These are phyloP conservation scores for Teunomyces gatunensis DNA, from an alignment of 805 yeast species.

Conservation along the genomic window DNA sequence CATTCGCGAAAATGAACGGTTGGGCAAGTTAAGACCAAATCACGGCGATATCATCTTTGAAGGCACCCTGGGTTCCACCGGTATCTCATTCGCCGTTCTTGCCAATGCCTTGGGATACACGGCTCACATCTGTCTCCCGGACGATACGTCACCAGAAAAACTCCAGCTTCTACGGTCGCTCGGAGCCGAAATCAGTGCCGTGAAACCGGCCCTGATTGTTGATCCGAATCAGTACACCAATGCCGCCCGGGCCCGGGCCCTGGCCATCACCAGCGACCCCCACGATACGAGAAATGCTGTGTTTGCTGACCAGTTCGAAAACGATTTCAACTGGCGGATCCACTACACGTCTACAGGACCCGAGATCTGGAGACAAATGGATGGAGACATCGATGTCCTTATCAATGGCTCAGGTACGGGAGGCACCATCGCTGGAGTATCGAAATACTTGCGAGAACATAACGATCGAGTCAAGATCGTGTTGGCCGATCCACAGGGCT, in stretches of 20 bases:
- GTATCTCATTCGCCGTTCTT: constrained; percentile 89
- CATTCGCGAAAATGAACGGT: constrained; percentile 61
- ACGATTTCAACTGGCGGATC: constrained; percentile 82
- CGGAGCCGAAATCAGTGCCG: constrained; percentile 83
- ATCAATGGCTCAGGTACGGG: constrained; percentile 96
- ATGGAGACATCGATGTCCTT: constrained; percentile 65
- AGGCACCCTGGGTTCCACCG: constrained; percentile 97
- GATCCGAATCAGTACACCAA: constrained; percentile 93
- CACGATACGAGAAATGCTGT: constrained; percentile 53
- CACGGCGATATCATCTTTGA: constrained; percentile 78
- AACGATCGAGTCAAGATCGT: constrained; percentile 47
- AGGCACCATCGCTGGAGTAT: constrained; percentile 28
- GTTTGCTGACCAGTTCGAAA: constrained; percentile 95
- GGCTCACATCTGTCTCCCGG: constrained; percentile 92
- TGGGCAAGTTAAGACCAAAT: constrained; percentile 56
- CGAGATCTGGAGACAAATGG: constrained; percentile 77
- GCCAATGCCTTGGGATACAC: constrained; percentile 85
- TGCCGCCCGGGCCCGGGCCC: constrained; percentile 70
- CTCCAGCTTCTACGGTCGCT: constrained; percentile 63
- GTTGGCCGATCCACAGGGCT: constrained; percentile 94
- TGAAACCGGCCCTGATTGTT: constrained; percentile 91
- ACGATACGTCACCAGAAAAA: constrained; percentile 87
- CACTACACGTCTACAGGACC: constrained; percentile 90
- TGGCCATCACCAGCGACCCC: constrained; percentile 40
- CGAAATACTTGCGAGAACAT: constrained; percentile 41